Evolutionary conservation across 805 yeast genomes (phyloP).

Genomic region (Zygotorulaspora sp.): DNA sequence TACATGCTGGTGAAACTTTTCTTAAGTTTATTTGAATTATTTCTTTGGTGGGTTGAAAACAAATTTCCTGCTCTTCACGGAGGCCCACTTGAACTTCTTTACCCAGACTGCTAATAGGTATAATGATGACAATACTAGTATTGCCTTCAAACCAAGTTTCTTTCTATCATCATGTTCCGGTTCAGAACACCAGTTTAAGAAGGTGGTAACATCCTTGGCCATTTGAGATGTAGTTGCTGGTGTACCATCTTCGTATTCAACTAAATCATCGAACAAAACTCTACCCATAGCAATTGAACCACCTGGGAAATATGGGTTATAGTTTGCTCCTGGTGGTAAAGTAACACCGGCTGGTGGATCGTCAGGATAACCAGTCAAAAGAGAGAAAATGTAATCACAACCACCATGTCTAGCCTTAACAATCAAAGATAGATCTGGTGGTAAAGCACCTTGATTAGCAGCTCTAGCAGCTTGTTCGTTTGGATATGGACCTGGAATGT

Average conservation of each 20-base stretch:
- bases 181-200: slow-evolving; percentile 97
- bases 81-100: slow-evolving; percentile 97
- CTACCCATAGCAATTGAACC: slow-evolving; percentile 99
- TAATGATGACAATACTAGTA: slow-evolving; percentile 71
- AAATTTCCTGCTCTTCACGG: slow-evolving; percentile 91
- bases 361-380: slow-evolving; percentile 98
- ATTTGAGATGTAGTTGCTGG: slow-evolving; percentile 97
- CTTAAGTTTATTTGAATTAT: slow-evolving; percentile 1
- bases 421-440: slow-evolving; percentile 95
- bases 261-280: slow-evolving; percentile 94
- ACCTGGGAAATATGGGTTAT: slow-evolving; percentile 99
- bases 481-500: slow-evolving; percentile 90
- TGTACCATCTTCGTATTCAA: slow-evolving; percentile 98
- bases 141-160: slow-evolving; percentile 91
- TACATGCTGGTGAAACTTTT: slow-evolving; percentile 3
- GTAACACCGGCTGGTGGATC: slow-evolving; percentile 97
- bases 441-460: slow-evolving; percentile 98
- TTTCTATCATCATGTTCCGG: slow-evolving; percentile 99
- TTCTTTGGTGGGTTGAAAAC: slow-evolving; percentile 84
- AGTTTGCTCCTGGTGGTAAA: slow-evolving; percentile 91
- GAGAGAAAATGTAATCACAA: slow-evolving; percentile 87
- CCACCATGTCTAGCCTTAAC: slow-evolving; percentile 99
- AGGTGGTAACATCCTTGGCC: slow-evolving; percentile 97
- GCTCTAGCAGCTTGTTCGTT: slow-evolving; percentile 99
- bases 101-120: slow-evolving; percentile 84